Base-by-base conservation (phyloP, 148 eudicot species). In the Gaultheria prostrata region DNA sequence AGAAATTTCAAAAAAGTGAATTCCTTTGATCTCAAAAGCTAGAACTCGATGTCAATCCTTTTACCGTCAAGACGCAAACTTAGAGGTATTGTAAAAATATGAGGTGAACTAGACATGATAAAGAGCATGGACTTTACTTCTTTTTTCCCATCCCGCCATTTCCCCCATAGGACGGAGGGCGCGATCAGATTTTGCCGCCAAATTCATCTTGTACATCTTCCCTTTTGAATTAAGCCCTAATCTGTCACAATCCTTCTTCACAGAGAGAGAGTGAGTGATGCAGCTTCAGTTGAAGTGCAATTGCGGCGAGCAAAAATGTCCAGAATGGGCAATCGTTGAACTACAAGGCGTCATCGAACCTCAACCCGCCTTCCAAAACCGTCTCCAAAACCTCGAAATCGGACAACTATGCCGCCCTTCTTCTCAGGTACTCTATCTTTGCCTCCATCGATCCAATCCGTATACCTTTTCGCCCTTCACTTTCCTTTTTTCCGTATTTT, bases 321-420 rank as follows among this genome's bases (percentile, higher is more conserved):
- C 85, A 59, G 99, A 96, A 89, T 96, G 99, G 99, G 99, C 98
- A 8, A 85, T 96, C 2, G 89, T 96, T 39, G 99, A 96, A 82
- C 71, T 96, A 28, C 99, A 96, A 86, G 99, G 99, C 54, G 90
- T 90, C 8, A 85, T 96, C 83, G 99, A 96, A 87, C 89, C 89
- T 54, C 97, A 91, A 35, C 85, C 95, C 32, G 89, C 86, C 69
- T 87, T 91, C 51, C 83, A 88, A 43, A 77, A 89, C 46, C 84
- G 84, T 76, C 89, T 96, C 77, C 94, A 88, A 17, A 92, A 89
- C 80, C 94, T 96, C 57, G 87, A 89, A 82, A 94, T 94, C 80
- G 99, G 98, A 43, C 84, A 73, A n/a, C 93, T 96, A 71, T 96
- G 99, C 78, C 97, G 98, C 84, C 93, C 95, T 86, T 90, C 98